A percentile compares a stretch with the other conserved stretches of the same genome.
Evolutionary conservation across 495 filamentous ascomycete species (phyloP).

Genomic region (Trichoderma erinaceum): DNA sequence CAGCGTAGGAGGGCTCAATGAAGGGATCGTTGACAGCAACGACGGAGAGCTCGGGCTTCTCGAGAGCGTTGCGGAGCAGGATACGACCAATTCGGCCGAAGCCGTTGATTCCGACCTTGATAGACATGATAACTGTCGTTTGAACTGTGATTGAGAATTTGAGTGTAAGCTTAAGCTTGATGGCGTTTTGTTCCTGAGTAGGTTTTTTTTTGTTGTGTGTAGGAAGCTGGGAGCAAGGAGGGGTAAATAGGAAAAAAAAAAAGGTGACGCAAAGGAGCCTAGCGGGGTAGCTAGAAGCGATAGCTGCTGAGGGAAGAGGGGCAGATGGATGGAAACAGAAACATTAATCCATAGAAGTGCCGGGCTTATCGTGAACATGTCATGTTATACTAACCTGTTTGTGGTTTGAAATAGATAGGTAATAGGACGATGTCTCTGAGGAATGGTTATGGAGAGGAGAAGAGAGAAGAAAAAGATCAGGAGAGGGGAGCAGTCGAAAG

Average conservation of each 20-base stretch:
- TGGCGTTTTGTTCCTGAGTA: not conserved
- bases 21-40: constrained; percentile 99
- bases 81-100: constrained; percentile 99
- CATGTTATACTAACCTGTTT: constrained; percentile 5
- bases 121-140: constrained; percentile 33
- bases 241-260: constrained; percentile 16
- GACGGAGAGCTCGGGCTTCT: constrained; percentile 77
- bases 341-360: not conserved
- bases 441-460: constrained; percentile 14
- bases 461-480: constrained; percentile 20
- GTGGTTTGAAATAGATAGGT: not conserved
- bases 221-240: not conserved
- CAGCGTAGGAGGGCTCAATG: constrained; percentile 96
- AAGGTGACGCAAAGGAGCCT: not conserved
- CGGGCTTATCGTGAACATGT: not conserved
- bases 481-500: constrained; percentile 25
- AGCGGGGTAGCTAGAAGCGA: not conserved
- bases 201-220: not conserved
- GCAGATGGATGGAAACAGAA: not conserved
- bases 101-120: constrained; percentile 94
- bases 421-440: constrained; percentile 1
- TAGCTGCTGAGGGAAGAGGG: not conserved
- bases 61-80: constrained; percentile 68
- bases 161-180: not conserved
- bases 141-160: not conserved